phyloP scores from a whole-genome alignment of 2,329 filamentous ascomycete species.

The Macrophomina tecta region DNA sequence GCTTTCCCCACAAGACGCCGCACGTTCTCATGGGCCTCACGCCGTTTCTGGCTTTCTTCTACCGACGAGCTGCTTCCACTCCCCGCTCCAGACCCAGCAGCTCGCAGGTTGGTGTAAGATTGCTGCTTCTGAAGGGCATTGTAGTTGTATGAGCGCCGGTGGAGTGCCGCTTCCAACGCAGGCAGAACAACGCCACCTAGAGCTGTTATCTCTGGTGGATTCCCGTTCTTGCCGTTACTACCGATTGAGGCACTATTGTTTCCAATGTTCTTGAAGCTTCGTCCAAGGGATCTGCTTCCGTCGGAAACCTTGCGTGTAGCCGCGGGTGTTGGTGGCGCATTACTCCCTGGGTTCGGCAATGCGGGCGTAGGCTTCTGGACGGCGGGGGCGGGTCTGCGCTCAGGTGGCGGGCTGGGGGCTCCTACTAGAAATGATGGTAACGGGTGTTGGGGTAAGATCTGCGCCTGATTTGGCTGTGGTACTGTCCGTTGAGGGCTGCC shows the following conservation, averaged over 20 bases:
- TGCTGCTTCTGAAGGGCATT: conserved; percentile 58
- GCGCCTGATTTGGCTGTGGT: conserved; percentile 26
- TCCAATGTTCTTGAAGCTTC: conserved; percentile 25
- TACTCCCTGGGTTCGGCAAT: not conserved
- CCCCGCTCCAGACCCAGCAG: not conserved
- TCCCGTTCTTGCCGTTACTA: conserved; percentile 2
- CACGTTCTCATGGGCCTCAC: conserved; percentile 80
- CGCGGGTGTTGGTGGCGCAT: conserved; percentile 16
- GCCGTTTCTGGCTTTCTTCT: conserved; percentile 39
- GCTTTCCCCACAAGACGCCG: conserved; percentile 82
- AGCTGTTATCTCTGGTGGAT: conserved; percentile 75
- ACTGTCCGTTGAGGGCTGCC: conserved; percentile 7
- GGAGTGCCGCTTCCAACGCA: conserved; percentile 87
- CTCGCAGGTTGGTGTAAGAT: conserved; percentile 15
- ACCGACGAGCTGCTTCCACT: not conserved
- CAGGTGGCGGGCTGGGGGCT: not conserved
- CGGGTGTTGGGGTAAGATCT: conserved; percentile 41
- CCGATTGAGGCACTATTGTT: conserved; percentile 22
- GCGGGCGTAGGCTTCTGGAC: conserved; percentile 7
- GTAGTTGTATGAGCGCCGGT: conserved; percentile 70
- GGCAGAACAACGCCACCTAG: conserved; percentile 91
- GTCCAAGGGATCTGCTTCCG: conserved; percentile 19
- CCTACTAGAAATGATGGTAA: conserved; percentile 36
- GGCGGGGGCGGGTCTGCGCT: conserved; percentile 14
- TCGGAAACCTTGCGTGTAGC: conserved; percentile 17